A percentile compares a stretch with the other conserved stretches of the same genome.
These are phyloP conservation scores for Mycena olivaceomarginata DNA, from an alignment of 768 basidiomycete genomes.

Conservation along the genomic window DNA sequence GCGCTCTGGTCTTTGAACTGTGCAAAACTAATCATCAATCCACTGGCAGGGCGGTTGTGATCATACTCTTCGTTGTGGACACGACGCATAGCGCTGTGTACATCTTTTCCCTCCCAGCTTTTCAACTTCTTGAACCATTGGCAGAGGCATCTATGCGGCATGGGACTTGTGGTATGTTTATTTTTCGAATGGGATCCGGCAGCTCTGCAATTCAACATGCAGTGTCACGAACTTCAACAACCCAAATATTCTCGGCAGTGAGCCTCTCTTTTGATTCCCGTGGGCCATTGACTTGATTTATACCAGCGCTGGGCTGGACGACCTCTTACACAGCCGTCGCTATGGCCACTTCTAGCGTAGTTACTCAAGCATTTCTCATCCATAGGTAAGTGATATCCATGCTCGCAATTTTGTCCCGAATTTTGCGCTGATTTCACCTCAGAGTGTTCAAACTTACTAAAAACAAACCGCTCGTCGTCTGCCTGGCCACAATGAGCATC, in stretches of 20 bases:
- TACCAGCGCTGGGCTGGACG: conserved; percentile 56
- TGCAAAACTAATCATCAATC: neutral
- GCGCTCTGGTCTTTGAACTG: neutral
- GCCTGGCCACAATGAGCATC: neutral
- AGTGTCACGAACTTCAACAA: too few species aligned
- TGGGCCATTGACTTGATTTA: neutral
- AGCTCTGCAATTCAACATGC: too few species aligned
- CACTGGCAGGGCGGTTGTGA: conserved; percentile 46
- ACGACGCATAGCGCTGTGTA: conserved; percentile 50
- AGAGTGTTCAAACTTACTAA: conserved; percentile 26
- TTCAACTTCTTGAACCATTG: too few species aligned
- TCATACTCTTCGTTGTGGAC: conserved; percentile 53
- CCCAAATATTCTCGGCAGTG: too few species aligned
- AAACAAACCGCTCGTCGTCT: conserved; percentile 10
- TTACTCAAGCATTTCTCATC: conserved; percentile 60
- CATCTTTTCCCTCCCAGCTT: too few species aligned
- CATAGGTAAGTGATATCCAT: conserved; percentile 51
- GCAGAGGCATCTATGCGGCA: too few species aligned
- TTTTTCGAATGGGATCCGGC: too few species aligned
- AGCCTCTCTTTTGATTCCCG: too few species aligned
- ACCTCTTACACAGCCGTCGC: conserved; percentile 59
- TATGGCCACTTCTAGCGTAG: conserved; percentile 57
- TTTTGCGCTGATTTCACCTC: too few species aligned
- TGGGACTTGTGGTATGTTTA: too few species aligned
- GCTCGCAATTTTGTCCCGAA: too few species aligned